Base-by-base conservation (phyloP, 2,329 filamentous ascomycete genomes). In the Didymella arachidicola region DNA sequence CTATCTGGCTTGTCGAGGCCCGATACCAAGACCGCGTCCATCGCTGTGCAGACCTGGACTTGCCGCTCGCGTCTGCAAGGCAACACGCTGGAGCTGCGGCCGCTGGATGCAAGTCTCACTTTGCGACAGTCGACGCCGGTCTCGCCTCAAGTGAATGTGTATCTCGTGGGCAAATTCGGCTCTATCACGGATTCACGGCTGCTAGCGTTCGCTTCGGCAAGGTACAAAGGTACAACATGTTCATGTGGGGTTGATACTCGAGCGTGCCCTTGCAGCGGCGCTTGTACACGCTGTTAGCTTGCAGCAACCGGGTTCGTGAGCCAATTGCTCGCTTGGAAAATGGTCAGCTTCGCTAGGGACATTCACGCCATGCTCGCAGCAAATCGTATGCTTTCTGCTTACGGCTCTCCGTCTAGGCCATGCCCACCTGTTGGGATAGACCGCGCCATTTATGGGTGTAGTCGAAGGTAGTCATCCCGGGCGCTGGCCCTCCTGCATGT, bases 121-220 rank as follows among this genome's bases (percentile, higher is more conserved):
- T 34, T 59, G 56, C 56, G 50, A 46, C 50, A 34, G 43, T 29
- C 22, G 43, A 32, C 18, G 43, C 41, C 41, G 47, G 43, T 49
- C 42, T 53, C 38, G 43, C 26, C 45, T 27, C 43, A n/a, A 46
- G 22, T 14, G 7, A 29, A 22, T 19, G n/a, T 22, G 29, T 7
- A 32, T 45, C 26, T 29, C 34, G n/a, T 25, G 39, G 39, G 39
- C 38, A 62, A 49, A 49, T 41, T 62, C 64, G 63, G 62, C 47
- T 59, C 52, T 56, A 63, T 30, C 53, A 64, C 64, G 63, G 66
- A 62, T 69, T 30, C 53, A 64, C 64, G 63, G 66, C 63, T 69
- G 66, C 63, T 73, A 70, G 70, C 62, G 60, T 74, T 76, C 74
- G 74, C 73, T 76, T 75, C 74, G 65, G 74, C 66, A 76, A 76